Evolutionary conservation across 331 rosid genomes (phyloP).

Genomic region (Quercus tomentella): DNA sequence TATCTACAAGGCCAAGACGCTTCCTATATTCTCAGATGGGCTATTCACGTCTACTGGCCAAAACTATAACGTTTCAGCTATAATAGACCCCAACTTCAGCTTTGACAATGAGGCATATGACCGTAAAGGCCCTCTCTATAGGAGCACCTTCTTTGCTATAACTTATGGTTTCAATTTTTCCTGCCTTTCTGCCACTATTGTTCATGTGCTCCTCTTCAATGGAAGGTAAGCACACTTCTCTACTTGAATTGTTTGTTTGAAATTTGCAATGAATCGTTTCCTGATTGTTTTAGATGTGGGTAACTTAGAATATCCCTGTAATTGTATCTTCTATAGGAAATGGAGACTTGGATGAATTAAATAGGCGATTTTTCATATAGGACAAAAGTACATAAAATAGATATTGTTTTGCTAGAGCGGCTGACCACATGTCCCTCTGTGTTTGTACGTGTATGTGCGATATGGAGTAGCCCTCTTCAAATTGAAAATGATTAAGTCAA

Average conservation of each 20-base stretch:
- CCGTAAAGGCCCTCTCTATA: conserved; percentile 54
- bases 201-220: conserved; percentile 69
- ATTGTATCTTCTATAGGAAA: neutral
- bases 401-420: neutral
- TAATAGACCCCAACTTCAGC: conserved; percentile 55
- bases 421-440: neutral
- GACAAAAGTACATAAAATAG: neutral
- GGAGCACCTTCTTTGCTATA: conserved; percentile 64
- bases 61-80: conserved; percentile 61
- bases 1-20: conserved; percentile 55
- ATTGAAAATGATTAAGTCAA: neutral
- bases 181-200: conserved; percentile 65
- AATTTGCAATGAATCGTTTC: neutral
- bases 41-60: conserved; percentile 60
- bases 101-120: conserved; percentile 59
- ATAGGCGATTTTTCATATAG: neutral
- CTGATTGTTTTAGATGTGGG: neutral
- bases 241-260: neutral
- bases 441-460: neutral
- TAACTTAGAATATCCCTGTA: neutral
- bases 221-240: conserved; percentile 42
- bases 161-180: conserved; percentile 64
- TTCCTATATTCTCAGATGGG: conserved; percentile 76
- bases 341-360: neutral
- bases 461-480: neutral